phyloP scores from a whole-genome alignment of 2,329 filamentous ascomycete genomes.

The Colletotrichum spaethianum region DNA sequence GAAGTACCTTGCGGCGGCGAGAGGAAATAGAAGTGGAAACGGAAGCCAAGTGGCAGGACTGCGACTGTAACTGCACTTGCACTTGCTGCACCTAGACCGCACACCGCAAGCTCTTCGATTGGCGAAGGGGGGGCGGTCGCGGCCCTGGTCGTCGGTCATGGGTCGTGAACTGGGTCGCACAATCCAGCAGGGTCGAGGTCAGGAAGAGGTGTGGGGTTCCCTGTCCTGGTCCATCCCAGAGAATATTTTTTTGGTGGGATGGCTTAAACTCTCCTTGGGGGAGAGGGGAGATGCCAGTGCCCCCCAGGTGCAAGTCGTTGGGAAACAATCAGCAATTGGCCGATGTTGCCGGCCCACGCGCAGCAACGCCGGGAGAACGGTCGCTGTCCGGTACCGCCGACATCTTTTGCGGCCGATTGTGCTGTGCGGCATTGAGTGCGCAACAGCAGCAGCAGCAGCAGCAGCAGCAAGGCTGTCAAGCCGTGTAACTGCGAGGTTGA shows the following conservation, averaged over 20 bases:
- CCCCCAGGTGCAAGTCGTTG: conserved; percentile 29
- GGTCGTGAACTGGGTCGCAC: conserved; percentile 3
- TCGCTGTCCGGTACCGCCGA: conserved; percentile 1
- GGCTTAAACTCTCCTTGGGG: conserved; percentile 21
- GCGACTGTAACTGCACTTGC: neutral
- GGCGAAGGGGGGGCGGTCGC: conserved; percentile 8
- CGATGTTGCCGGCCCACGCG: neutral
- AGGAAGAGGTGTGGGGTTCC: conserved; percentile 30
- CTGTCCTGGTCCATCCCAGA: conserved; percentile 25
- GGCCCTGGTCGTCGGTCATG: conserved; percentile 34
- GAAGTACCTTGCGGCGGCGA: conserved; percentile 18
- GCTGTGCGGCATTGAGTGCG: neutral
- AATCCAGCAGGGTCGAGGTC: conserved; percentile 28
- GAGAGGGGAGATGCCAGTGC: neutral
- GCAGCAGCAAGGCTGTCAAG: neutral
- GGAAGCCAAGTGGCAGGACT: conserved; percentile 26
- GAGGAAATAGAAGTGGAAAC: conserved; percentile 22
- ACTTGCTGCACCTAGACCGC: neutral
- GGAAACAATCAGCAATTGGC: conserved; percentile 19
- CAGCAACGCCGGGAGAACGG: conserved; percentile 6
- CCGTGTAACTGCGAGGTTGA: neutral
- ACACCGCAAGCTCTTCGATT: conserved; percentile 34
- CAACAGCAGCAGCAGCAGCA: too few species aligned
- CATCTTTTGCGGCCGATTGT: neutral
- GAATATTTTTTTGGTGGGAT: conserved; percentile 38